Evolutionary conservation across 495 filamentous ascomycete genomes (phyloP).

Genomic region (Xylaria longipes): DNA sequence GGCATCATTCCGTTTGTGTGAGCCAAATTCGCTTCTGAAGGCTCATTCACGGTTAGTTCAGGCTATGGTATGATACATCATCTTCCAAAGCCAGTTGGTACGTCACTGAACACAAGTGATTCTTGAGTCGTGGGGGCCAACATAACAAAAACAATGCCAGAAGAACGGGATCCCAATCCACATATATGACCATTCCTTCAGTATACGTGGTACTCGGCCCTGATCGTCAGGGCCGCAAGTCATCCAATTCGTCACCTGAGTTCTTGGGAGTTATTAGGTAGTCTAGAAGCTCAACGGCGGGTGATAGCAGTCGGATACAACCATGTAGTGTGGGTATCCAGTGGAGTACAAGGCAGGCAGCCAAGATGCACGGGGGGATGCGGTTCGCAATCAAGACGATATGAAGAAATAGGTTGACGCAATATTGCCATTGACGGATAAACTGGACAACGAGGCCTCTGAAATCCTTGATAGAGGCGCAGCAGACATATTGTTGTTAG

Average conservation of each 20-base stretch:
- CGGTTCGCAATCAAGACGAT: slow-evolving; percentile 26
- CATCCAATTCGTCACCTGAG: slow-evolving; percentile 25
- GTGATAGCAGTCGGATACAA: slow-evolving; percentile 21
- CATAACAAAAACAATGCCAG: slow-evolving; percentile 12
- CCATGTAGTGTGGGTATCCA: slow-evolving; percentile 20
- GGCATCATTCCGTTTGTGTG: not conserved
- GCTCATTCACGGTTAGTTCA: slow-evolving; percentile 4
- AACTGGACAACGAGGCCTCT: slow-evolving; percentile 20
- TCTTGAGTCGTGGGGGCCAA: slow-evolving; percentile 10
- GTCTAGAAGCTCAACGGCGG: slow-evolving; percentile 24
- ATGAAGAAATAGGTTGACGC: slow-evolving; percentile 19
- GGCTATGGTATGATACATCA: slow-evolving; percentile 15
- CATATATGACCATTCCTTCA: slow-evolving; percentile 7
- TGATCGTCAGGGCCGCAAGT: slow-evolving; percentile 25
- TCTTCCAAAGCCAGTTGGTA: slow-evolving; percentile 4
- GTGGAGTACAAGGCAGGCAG: slow-evolving; percentile 14
- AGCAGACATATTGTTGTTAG: slow-evolving; percentile 19
- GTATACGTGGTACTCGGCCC: slow-evolving; percentile 17
- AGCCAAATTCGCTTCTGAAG: not conserved
- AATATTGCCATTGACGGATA: slow-evolving; percentile 27
- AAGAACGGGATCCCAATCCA: slow-evolving; percentile 12
- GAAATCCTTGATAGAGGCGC: slow-evolving; percentile 15
- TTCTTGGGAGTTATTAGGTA: slow-evolving; percentile 14
- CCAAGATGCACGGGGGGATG: slow-evolving; percentile 20
- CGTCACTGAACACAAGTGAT: slow-evolving; percentile 17